These are phyloP conservation scores for Cochlearia excelsa DNA, from an alignment of 345 rosid genomes.

Conservation along the genomic window DNA sequence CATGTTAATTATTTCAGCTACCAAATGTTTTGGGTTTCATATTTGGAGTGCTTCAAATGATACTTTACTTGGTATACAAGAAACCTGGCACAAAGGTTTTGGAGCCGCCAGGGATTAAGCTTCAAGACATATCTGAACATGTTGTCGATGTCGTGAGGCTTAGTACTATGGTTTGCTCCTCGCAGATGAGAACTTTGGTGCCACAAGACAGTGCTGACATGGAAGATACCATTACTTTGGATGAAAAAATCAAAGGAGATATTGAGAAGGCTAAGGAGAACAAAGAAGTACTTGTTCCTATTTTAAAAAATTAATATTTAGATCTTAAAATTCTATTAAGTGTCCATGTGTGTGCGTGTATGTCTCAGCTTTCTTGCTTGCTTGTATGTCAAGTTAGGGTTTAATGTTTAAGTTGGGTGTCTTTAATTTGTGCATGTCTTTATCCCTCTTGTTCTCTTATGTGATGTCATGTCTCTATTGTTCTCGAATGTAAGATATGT, in stretches of 20 bases:
- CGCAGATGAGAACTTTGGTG: conserved; percentile 40
- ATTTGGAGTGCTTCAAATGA: conserved; percentile 71
- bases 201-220: conserved; percentile 37
- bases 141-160: conserved; percentile 48
- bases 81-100: conserved; percentile 42
- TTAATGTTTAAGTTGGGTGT: conserved; percentile 8
- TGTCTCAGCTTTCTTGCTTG: conserved; percentile 23
- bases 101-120: conserved; percentile 41
- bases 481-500: conserved; percentile 24
- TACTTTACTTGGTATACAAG: conserved; percentile 66
- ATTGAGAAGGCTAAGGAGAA: conserved; percentile 20
- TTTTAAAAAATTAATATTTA: conserved; percentile 22
- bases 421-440: conserved; percentile 6
- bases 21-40: conserved; percentile 78
- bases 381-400: conserved; percentile 27
- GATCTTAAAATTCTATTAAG: conserved; percentile 14
- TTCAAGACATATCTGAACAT: conserved; percentile 49
- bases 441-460: neutral
- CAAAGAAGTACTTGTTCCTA: conserved; percentile 18
- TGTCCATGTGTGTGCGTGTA: conserved; percentile 1
- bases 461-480: conserved; percentile 1
- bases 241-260: conserved; percentile 33
- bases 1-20: conserved; percentile 40
- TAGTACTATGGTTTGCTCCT: conserved; percentile 38
- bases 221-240: conserved; percentile 33